Base-by-base conservation (phyloP, 2,329 filamentous ascomycete species). In the Emydomyces testavorans region DNA sequence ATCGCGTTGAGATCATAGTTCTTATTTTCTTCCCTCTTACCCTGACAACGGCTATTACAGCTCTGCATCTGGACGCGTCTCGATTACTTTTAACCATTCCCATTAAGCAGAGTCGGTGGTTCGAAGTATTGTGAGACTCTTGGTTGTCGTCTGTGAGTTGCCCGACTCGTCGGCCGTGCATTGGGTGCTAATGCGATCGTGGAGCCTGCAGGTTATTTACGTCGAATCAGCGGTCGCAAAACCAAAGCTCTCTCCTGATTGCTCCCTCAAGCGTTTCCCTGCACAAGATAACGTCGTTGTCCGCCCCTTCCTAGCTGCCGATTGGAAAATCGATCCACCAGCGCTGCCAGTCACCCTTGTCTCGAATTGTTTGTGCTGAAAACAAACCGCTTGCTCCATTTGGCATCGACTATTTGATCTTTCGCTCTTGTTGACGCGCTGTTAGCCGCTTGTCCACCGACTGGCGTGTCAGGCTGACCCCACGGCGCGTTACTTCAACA, bases 131-230 rank as follows among this genome's bases (percentile, higher is more conserved):
- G 42, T 36, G 13, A 29, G 23, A 45, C 32, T 36, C 21, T 45
- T 23, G 42, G 15, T 35, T 42, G 28, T 15, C 28, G 23, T 36
- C 7, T 35, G 48, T 50, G 34, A 40, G 38, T 43, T 49, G 41
- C 37, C 48, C 41, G 20, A 50, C 38, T 36, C 18, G 26, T 26
- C 15, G 32, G 26, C 24, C 57, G 62, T 70, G 68, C 66, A 60
- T 64, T 66, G 61, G 61, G 50, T 59, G 60, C 66, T 70, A 63
- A 70, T 65, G 62, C 61, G 59, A 65, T 58, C 48, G 57, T 57
- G 59, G 57, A 60, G 56, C 58, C 62, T 66, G 65, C 63, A 68
- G 65, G 60, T 58, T 53, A 53, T 58, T 52, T 55, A 57, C 54
- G 56, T 66, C 67, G 65, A 70, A 71, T 71, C 67, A 70, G 49